Evolutionary conservation across 495 filamentous ascomycete genomes (phyloP).

Genomic region (Podospora pseudoanserina): DNA sequence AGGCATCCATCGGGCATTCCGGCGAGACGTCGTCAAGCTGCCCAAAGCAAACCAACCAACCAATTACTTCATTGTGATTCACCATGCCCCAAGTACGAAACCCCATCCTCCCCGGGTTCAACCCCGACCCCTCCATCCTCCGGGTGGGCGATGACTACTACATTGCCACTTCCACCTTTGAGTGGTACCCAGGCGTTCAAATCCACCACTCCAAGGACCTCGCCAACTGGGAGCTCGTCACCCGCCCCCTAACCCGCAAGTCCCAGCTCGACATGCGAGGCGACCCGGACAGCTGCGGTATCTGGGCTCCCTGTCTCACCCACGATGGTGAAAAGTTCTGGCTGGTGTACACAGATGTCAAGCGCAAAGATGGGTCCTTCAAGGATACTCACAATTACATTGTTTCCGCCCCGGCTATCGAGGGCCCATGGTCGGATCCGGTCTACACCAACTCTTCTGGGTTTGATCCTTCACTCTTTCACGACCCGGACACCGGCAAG

Average conservation of each 20-base stretch:
- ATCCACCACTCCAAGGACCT: constrained; percentile 57
- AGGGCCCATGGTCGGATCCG: constrained; percentile 56
- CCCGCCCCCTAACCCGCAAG: constrained; percentile 56
- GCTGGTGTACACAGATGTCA: constrained; percentile 55
- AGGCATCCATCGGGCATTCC: constrained; percentile 3
- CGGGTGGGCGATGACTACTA: constrained; percentile 57
- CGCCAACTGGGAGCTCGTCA: constrained; percentile 56
- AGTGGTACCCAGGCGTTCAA: constrained; percentile 59
- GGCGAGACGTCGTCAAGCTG: background rate
- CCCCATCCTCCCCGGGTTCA: constrained; percentile 61
- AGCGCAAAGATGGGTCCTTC: constrained; percentile 54
- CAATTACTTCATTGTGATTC: background rate
- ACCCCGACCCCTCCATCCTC: constrained; percentile 59
- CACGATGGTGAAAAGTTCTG: constrained; percentile 58
- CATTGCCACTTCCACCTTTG: constrained; percentile 61
- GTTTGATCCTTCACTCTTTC: constrained; percentile 58
- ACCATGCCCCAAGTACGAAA: constrained; percentile 50
- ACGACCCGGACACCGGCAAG: constrained; percentile 50
- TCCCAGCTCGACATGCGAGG: constrained; percentile 61
- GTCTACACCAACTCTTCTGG: constrained; percentile 51
- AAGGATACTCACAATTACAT: constrained; percentile 58
- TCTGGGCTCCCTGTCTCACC: constrained; percentile 61
- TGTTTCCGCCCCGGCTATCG: constrained; percentile 42
- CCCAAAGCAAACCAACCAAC: background rate
- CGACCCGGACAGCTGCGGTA: constrained; percentile 55